Evolutionary conservation across 805 yeast species (phyloP), one percentile per base, ranked within the genome.

Genomic region (Wickerhamiella allomyrinae): DNA sequence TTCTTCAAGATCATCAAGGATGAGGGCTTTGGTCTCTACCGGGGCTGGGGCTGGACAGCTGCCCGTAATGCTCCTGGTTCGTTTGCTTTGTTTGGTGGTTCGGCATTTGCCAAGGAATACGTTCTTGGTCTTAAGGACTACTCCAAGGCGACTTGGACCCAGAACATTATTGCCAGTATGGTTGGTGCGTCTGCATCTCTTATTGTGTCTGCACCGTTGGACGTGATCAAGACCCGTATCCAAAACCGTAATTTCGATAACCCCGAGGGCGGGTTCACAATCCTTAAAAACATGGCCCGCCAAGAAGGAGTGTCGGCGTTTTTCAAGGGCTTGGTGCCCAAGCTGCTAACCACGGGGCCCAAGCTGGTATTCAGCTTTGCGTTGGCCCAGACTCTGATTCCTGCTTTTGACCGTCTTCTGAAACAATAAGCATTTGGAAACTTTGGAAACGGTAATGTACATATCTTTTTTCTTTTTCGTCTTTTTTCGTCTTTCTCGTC

Each of bases 21-120:
- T 59, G 98, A 91, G 67, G 97, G 98, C 15, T 71, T 85, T 46
- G 85, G 91, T 20, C 70, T 91, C 53, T 91, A 91, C 69, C 74
- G 95, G 61, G 99, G 99, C 51, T 87, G 96, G 94, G 97, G 96
- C 45, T 91, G 99, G 99, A 91, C 99, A 46, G 94, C 94, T 53
- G 99, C 99, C 35, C 80, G 99, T 74, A 91, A 91, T 61, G 96
- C 97, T 2, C 99, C 99, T 29, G 99, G 99, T 46, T 85, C 95
- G 2, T 91, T 91, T 59, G 95, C 97, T 14, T 70, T 91, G 44
- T 91, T 91, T 54, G 99, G 99, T 53, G 99, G 97, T 66, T 86
- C 89, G 59, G 95, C 99, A 13, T 91, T 91, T 60, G 97, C 98
- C 47, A 91, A 91, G 68, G 99, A 91, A 67, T 91, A 84, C 67